Evolutionary conservation across 495 filamentous ascomycete genomes (phyloP).

Genomic region (Trichocladium uniseriatum): DNA sequence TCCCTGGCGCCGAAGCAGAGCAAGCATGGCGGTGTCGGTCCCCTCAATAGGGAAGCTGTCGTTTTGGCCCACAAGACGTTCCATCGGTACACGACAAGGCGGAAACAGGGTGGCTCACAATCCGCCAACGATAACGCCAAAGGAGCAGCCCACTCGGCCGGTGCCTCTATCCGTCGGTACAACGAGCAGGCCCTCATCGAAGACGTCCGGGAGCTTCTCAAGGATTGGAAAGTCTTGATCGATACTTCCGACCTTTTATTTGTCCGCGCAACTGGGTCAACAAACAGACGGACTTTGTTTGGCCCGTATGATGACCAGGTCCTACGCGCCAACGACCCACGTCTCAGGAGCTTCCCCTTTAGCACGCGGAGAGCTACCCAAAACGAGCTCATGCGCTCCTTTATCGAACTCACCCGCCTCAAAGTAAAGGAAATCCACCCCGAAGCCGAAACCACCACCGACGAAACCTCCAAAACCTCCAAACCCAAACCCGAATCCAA

Average conservation of each 20-base stretch:
- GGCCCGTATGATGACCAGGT: constrained; percentile 85
- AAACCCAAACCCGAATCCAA: constrained; percentile 37
- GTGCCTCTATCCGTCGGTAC: constrained; percentile 79
- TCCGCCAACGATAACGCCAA: constrained; percentile 86
- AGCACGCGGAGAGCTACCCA: constrained; percentile 91
- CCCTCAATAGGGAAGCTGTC: constrained; percentile 67
- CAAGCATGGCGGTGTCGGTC: constrained; percentile 52
- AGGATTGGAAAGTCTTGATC: constrained; percentile 75
- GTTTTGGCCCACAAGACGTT: constrained; percentile 95
- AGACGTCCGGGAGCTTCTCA: constrained; percentile 69
- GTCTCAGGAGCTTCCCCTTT: constrained; percentile 88
- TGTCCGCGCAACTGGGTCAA: constrained; percentile 76
- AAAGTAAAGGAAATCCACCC: constrained; percentile 63
- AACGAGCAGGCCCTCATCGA: constrained; percentile 82
- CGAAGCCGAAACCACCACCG: constrained; percentile 43
- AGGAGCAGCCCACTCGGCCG: constrained; percentile 87
- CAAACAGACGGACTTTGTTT: constrained; percentile 77
- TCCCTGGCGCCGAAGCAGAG: constrained; percentile 71
- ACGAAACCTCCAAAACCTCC: constrained; percentile 37
- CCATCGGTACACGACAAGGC: constrained; percentile 89
- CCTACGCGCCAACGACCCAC: constrained; percentile 66
- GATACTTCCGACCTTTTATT: constrained; percentile 77
- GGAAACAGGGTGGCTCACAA: constrained; percentile 93
- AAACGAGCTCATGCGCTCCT: constrained; percentile 84
- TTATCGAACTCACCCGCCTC: constrained; percentile 82